Evolutionary conservation across 345 rosid genomes (phyloP).

Genomic region (Nephelium lappaceum): DNA sequence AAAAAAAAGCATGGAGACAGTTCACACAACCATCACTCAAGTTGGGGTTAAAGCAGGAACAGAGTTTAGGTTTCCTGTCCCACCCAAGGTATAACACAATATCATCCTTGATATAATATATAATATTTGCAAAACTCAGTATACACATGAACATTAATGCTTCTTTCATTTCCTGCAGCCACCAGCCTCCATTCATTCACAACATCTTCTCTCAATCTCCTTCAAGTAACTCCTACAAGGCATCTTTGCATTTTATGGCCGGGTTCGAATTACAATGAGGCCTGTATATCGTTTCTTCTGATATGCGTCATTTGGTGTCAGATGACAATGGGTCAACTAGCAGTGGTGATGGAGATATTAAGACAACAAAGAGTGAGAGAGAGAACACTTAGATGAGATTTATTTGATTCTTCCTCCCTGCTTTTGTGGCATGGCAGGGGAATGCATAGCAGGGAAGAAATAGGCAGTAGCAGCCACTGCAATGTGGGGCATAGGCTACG

Average conservation of each 20-base stretch:
- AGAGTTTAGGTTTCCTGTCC: not conserved
- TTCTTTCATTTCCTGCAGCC: not conserved
- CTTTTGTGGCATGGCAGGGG: not conserved
- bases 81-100: not conserved
- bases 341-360: not conserved
- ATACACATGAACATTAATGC: not conserved
- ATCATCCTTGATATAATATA: not conserved
- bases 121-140: not conserved
- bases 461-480: not conserved
- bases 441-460: not conserved
- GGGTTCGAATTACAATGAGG: not conserved
- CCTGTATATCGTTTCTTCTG: not conserved
- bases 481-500: not conserved
- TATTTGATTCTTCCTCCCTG: not conserved
- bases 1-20: not conserved
- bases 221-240: not conserved
- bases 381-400: not conserved
- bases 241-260: not conserved
- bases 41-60: not conserved
- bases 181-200: not conserved
- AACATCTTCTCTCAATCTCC: not conserved
- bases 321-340: not conserved
- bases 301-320: not conserved
- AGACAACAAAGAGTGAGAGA: not conserved
- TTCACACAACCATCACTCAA: not conserved